phyloP scores from a whole-genome alignment of 345 rosid species.

The Punica granatum region DNA sequence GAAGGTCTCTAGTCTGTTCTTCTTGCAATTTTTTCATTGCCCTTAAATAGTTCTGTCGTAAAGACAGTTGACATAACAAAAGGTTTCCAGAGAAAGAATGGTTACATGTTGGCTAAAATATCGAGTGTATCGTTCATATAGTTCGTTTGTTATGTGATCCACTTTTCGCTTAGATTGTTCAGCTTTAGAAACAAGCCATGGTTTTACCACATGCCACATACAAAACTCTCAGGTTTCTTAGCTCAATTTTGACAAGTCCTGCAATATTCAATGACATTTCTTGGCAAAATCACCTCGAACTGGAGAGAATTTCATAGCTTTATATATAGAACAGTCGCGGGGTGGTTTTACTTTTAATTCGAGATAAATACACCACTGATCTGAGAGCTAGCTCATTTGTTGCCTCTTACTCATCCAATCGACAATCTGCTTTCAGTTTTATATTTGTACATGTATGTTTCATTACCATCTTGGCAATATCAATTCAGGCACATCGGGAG shows the following conservation, averaged over 20 bases:
- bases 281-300: background rate
- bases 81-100: background rate
- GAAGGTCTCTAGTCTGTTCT: background rate
- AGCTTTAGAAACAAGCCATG: background rate
- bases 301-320: background rate
- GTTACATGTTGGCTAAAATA: background rate
- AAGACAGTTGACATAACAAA: background rate
- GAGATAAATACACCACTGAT: background rate
- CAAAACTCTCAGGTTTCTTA: too few relatives aligned
- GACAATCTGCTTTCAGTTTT: background rate
- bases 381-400: background rate
- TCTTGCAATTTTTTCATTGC: background rate
- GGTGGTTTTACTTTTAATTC: background rate
- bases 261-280: background rate
- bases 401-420: background rate
- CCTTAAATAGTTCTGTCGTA: background rate
- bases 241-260: too few relatives aligned
- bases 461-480: background rate
- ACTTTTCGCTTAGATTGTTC: background rate
- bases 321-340: background rate
- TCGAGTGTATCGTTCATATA: too few relatives aligned
- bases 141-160: too few relatives aligned
- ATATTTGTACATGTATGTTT: background rate
- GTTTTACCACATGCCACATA: background rate
- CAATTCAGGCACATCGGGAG: slow-evolving; percentile 73